A percentile compares a stretch with the other conserved stretches of the same genome.
Evolutionary conservation across 2,329 filamentous ascomycete species (phyloP).

Genomic region (Stachybotrys chartarum): DNA sequence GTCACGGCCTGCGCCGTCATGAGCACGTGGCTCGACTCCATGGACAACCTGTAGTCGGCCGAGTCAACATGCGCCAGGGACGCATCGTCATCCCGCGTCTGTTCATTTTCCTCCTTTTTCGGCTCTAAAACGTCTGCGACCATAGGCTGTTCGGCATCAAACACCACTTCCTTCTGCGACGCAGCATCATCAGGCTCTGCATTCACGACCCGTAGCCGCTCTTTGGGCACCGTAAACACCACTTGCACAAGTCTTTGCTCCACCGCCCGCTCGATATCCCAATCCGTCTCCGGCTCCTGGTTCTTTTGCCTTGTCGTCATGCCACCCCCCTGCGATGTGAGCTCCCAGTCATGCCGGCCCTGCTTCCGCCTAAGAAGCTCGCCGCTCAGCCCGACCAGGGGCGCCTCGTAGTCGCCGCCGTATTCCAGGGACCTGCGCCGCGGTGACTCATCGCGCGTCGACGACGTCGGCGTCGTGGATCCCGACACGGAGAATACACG

Average conservation of each 20-base stretch:
- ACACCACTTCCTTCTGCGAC: constrained; percentile 29
- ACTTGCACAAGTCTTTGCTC: constrained; percentile 68
- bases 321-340: not conserved
- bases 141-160: constrained; percentile 25
- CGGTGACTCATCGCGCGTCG: constrained; percentile 17
- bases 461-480: constrained; percentile 18
- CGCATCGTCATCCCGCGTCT: constrained; percentile 2
- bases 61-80: not conserved
- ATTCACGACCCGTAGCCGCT: constrained; percentile 85
- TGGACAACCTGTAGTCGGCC: not conserved
- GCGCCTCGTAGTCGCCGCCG: constrained; percentile 36
- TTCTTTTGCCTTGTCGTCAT: not conserved
- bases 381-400: constrained; percentile 34
- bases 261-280: constrained; percentile 70
- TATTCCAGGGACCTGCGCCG: constrained; percentile 24
- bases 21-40: constrained; percentile 12
- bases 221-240: constrained; percentile 90
- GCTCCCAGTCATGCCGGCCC: constrained; percentile 48
- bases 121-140: constrained; percentile 6
- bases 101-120: constrained; percentile 6
- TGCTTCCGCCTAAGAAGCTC: constrained; percentile 48
- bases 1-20: constrained; percentile 41
- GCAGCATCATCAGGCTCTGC: constrained; percentile 43
- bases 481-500: constrained; percentile 50
- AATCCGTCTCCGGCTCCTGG: constrained; percentile 53